Evolutionary conservation across 164 flowering plant species (phyloP).

Genomic region (Magnolia kwangsiensis): DNA sequence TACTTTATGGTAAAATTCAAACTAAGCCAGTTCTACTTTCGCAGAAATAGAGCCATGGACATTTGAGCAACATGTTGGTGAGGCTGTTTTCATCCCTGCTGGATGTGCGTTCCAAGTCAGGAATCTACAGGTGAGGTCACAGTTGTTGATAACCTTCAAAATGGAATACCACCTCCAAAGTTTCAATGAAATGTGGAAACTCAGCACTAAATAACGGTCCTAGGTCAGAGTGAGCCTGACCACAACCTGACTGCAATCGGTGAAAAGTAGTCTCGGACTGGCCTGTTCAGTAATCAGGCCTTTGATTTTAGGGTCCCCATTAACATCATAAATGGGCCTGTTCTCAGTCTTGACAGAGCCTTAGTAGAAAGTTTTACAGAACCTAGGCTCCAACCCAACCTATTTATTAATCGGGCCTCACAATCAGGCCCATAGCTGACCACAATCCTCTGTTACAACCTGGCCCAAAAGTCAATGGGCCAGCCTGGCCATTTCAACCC

Average conservation of each 20-base stretch:
- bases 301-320: background rate
- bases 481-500: background rate
- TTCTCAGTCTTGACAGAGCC: background rate
- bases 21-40: background rate
- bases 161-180: background rate
- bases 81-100: constrained; percentile 89
- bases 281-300: background rate
- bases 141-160: background rate
- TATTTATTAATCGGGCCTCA: background rate
- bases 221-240: too few relatives aligned
- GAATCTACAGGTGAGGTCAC: constrained; percentile 65
- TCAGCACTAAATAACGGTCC: background rate
- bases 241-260: too few relatives aligned
- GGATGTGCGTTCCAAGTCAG: constrained; percentile 90
- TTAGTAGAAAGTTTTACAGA: background rate
- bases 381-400: background rate
- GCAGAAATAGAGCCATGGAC: constrained; percentile 96
- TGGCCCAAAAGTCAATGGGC: background rate
- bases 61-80: constrained; percentile 74
- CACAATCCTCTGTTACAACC: background rate
- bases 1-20: background rate
- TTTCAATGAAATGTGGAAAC: background rate
- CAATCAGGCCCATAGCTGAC: background rate
- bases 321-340: background rate
- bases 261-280: too few relatives aligned